Evolutionary conservation across 257 asterid genomes (phyloP).

Genomic region (Orobanche coerulescens): DNA sequence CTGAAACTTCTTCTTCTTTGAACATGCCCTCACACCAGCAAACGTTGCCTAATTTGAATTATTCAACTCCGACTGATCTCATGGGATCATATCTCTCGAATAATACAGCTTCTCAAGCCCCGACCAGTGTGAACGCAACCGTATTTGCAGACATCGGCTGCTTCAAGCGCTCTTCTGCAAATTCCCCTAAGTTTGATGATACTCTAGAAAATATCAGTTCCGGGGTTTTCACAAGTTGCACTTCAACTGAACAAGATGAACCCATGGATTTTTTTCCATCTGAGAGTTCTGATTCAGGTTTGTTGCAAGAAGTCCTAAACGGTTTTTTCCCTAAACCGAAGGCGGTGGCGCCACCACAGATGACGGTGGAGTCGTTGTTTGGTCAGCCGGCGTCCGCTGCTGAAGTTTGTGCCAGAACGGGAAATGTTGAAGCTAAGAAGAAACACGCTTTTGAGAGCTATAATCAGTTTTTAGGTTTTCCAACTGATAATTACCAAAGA

Average conservation of each 20-base stretch:
- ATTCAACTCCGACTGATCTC: conserved; percentile 13
- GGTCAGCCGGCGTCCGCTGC: not conserved
- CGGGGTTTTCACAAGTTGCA: not conserved
- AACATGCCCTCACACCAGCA: no score
- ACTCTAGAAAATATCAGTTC: not conserved
- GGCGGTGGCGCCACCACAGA: conserved; percentile 23
- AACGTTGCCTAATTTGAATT: no score
- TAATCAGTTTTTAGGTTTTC: not conserved
- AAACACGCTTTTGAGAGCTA: not conserved
- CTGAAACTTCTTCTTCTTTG: not conserved
- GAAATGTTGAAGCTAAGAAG: not conserved
- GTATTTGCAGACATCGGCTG: conserved; percentile 20
- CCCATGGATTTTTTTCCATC: conserved; percentile 46
- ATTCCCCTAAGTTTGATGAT: not conserved
- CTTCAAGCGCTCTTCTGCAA: not conserved
- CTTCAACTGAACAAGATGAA: conserved; percentile 13
- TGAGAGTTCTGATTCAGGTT: conserved; percentile 35
- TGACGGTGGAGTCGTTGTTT: not conserved
- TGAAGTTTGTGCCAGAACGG: not conserved
- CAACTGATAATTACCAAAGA: not conserved
- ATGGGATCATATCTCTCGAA: conserved; percentile 19
- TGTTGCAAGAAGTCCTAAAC: conserved; percentile 30
- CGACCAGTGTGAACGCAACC: not conserved
- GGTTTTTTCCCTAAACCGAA: conserved; percentile 34
- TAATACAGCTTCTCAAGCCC: conserved; percentile 18